A percentile compares a stretch with the other conserved stretches of the same genome.
phyloP scores from a whole-genome alignment of 164 flowering plant genomes.

The Vitis labrusca region DNA sequence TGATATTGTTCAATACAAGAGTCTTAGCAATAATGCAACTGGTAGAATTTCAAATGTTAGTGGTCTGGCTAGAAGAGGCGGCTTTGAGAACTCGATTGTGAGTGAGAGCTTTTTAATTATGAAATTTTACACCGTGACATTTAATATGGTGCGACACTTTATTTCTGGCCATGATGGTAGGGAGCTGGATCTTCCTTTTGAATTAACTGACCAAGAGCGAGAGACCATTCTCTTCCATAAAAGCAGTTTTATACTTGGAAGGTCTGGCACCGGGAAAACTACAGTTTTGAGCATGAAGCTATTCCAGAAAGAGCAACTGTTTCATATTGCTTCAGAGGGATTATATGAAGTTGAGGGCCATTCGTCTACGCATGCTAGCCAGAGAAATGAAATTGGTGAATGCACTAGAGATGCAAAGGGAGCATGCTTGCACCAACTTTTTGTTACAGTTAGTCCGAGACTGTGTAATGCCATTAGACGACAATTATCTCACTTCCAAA shows the following conservation, averaged over 20 bases:
- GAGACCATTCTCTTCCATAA: conserved; percentile 17
- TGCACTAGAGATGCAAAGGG: conserved; percentile 9
- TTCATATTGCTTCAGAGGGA: no score
- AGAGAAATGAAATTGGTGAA: no score
- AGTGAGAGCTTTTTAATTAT: conserved; percentile 20
- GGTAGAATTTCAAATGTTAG: not conserved
- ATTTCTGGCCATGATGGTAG: conserved; percentile 12
- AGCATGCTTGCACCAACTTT: conserved; percentile 13
- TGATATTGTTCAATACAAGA: conserved; percentile 7
- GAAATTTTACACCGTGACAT: conserved; percentile 28
- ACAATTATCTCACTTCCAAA: no score
- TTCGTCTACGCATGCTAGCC: no score
- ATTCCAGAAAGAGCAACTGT: no score
- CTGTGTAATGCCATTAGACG: conserved; percentile 2
- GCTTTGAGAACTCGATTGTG: conserved; percentile 1
- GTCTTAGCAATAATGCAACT: not conserved
- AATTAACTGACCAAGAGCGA: conserved; percentile 11
- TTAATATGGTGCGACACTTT: conserved; percentile 15
- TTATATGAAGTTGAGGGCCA: no score
- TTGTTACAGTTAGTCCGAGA: conserved; percentile 18
- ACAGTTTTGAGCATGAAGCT: conserved; percentile 11
- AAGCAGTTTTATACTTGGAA: conserved; percentile 24
- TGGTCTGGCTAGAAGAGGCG: not conserved
- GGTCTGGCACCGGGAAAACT: conserved; percentile 27
- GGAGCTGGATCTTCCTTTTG: conserved; percentile 27